Conservation (phyloP, 176 grass and related monocot species). For the Oryza meridionalis region DNA sequence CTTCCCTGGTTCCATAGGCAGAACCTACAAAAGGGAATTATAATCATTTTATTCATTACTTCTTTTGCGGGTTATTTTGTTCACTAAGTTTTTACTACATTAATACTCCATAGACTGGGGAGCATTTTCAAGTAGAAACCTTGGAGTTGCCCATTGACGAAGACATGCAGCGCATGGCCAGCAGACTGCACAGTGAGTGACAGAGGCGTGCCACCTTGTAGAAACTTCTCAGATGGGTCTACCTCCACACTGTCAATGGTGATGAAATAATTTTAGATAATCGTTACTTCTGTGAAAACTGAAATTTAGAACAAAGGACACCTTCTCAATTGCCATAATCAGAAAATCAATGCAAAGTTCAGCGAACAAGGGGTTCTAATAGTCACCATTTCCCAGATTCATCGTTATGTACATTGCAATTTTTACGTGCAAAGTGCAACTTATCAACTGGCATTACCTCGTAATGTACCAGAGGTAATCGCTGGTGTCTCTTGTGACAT, state of each 20-base stretch:
- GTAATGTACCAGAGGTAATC: slow-evolving; percentile 99
- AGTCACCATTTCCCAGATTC: not conserved
- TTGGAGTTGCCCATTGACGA: slow-evolving; percentile 89
- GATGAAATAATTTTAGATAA: slow-evolving; percentile 32
- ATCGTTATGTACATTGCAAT: not conserved
- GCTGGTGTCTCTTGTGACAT: slow-evolving; percentile 84
- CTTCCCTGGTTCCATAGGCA: slow-evolving; percentile 95
- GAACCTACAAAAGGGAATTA: slow-evolving; percentile 56
- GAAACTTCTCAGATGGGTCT: slow-evolving; percentile 73
- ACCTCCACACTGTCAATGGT: slow-evolving; percentile 71
- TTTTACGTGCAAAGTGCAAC: slow-evolving; percentile 4
- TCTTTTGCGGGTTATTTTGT: not conserved
- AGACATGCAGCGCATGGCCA: slow-evolving; percentile 87
- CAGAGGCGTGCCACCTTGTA: slow-evolving; percentile 68
- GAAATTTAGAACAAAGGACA: not conserved
- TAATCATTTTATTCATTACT: slow-evolving; percentile 32
- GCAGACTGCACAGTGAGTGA: slow-evolving; percentile 85
- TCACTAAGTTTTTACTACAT: not conserved
- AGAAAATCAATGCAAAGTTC: not conserved
- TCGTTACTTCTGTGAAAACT: not conserved
- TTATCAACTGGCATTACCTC: slow-evolving; percentile 50
- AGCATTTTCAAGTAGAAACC: slow-evolving; percentile 43
- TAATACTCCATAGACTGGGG: slow-evolving; percentile 13
- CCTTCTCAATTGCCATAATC: slow-evolving; percentile 1
- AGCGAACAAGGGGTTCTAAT: not conserved